phyloP scores from a whole-genome alignment of 192 early-diverging fungal species.

The Cladochytrium replicatum region DNA sequence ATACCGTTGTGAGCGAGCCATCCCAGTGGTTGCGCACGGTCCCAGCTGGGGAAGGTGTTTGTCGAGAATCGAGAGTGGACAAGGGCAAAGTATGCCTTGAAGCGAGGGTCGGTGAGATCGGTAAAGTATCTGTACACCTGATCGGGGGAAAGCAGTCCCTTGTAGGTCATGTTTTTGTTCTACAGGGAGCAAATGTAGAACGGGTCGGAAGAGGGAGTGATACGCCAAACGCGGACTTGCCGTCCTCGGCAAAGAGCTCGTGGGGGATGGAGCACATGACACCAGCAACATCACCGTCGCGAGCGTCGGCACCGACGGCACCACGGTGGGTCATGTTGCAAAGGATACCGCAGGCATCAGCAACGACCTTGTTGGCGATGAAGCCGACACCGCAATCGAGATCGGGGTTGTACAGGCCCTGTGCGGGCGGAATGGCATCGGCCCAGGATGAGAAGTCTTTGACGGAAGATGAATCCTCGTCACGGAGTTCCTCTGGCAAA shows the following conservation, averaged over 20 bases:
- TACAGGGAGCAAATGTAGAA: conserved; percentile 97
- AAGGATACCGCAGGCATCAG: conserved; percentile 79
- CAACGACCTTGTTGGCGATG: conserved; percentile 85
- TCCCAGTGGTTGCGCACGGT: conserved; percentile 96
- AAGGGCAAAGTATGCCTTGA: conserved; percentile 84
- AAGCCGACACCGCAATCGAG: conserved; percentile 97
- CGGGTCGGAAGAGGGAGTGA: conserved; percentile 64
- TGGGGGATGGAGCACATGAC: conserved; percentile 95
- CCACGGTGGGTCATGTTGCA: conserved; percentile 99
- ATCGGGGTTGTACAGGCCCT: conserved; percentile 81
- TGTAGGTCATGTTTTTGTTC: conserved; percentile 90
- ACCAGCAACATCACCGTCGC: conserved; percentile 98
- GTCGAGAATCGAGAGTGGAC: conserved; percentile 99
- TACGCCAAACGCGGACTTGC: conserved; percentile 42
- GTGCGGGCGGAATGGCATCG: conserved; percentile 67
- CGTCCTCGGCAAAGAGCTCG: conserved; percentile 55
- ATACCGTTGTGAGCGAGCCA: conserved; percentile 97
- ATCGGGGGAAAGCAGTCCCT: conserved; percentile 88
- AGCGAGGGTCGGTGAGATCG: conserved; percentile 76
- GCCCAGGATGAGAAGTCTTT: conserved; percentile 53
- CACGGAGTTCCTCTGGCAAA: too few relatives aligned
- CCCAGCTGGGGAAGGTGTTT: conserved; percentile 99
- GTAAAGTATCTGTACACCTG: conserved; percentile 91
- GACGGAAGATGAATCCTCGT: too few relatives aligned
- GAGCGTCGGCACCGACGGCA: conserved; percentile 82